A percentile compares a stretch with the other conserved stretches of the same genome.
These are phyloP conservation scores for Osmozyma mogii DNA, from an alignment of 805 yeast genomes.

Conservation along the genomic window DNA sequence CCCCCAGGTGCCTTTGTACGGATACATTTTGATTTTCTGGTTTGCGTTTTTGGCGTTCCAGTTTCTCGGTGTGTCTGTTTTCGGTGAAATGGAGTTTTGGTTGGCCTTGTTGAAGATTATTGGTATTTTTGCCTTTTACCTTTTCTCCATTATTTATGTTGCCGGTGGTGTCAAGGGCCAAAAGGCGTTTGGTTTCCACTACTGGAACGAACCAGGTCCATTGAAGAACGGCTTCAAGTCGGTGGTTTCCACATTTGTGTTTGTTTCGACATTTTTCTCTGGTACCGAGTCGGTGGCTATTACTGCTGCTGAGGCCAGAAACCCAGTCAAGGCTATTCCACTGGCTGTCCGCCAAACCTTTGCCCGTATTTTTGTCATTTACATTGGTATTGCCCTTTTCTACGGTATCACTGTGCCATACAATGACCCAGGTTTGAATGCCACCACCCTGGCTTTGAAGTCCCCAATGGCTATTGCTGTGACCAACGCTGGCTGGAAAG, in stretches of 20 bases:
- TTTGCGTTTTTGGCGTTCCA: constrained; percentile 42
- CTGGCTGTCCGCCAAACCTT: constrained; percentile 49
- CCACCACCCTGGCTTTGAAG: constrained; percentile 33
- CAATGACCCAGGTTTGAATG: constrained; percentile 39
- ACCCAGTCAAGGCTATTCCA: constrained; percentile 52
- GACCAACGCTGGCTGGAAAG: constrained; percentile 33
- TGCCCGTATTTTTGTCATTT: constrained; percentile 45
- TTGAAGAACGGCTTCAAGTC: constrained; percentile 44
- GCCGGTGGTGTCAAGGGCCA: constrained; percentile 37
- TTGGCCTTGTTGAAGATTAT: constrained; percentile 42
- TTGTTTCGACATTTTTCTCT: constrained; percentile 51
- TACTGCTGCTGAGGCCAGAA: constrained; percentile 54
- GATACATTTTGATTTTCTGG: constrained; percentile 49
- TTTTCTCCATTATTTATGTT: constrained; percentile 40
- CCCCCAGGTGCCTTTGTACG: constrained; percentile 45
- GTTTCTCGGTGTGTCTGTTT: constrained; percentile 42
- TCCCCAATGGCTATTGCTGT: constrained; percentile 35
- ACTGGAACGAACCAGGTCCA: constrained; percentile 38
- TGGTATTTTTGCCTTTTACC: constrained; percentile 41
- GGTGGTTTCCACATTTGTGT: constrained; percentile 50
- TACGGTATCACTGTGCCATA: constrained; percentile 56
- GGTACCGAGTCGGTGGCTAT: constrained; percentile 53
- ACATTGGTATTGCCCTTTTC: constrained; percentile 45
- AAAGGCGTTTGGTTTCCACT: constrained; percentile 33
- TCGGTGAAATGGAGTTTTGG: constrained; percentile 52